Conservation (phyloP, 331 rosid species). For the Saraca asoca region DNA sequence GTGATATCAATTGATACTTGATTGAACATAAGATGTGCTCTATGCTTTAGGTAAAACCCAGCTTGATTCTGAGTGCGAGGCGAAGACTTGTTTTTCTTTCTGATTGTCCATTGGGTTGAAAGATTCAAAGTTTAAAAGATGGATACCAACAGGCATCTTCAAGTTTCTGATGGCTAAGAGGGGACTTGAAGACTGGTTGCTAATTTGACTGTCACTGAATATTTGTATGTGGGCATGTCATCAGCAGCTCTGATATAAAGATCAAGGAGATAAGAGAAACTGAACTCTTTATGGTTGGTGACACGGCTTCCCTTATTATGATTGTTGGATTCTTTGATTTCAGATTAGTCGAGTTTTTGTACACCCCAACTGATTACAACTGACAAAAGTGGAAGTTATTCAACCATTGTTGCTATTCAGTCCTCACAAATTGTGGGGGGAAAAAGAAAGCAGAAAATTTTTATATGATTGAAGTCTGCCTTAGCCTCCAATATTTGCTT, state of each 20-base stretch:
- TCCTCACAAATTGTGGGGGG: constrained; percentile 24
- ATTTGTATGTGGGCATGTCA: constrained; percentile 17
- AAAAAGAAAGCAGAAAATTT: not conserved
- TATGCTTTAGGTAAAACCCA: constrained; percentile 7
- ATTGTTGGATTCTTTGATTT: constrained; percentile 44
- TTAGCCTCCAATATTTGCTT: no score
- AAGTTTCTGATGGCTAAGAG: constrained; percentile 4
- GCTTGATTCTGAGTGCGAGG: constrained; percentile 17
- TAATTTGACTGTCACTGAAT: constrained; percentile 17
- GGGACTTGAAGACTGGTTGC: constrained; percentile 23
- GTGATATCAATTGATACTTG: constrained; percentile 16
- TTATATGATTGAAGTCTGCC: no score
- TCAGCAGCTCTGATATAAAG: constrained; percentile 26
- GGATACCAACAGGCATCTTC: constrained; percentile 25
- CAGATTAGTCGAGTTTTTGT: constrained; percentile 35
- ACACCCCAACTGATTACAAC: constrained; percentile 23
- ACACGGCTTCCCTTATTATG: constrained; percentile 19
- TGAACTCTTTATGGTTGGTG: constrained; percentile 10
- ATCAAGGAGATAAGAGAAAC: constrained; percentile 33
- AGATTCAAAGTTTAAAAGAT: constrained; percentile 11
- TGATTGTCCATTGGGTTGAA: constrained; percentile 30
- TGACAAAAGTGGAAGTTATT: constrained; percentile 29
- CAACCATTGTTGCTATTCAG: constrained; percentile 29
- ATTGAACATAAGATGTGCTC: not conserved
- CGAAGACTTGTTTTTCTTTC: constrained; percentile 6